Evolutionary conservation across 1,284 basidiomycete species (phyloP).

Genomic region (Rhodotorula sp.): DNA sequence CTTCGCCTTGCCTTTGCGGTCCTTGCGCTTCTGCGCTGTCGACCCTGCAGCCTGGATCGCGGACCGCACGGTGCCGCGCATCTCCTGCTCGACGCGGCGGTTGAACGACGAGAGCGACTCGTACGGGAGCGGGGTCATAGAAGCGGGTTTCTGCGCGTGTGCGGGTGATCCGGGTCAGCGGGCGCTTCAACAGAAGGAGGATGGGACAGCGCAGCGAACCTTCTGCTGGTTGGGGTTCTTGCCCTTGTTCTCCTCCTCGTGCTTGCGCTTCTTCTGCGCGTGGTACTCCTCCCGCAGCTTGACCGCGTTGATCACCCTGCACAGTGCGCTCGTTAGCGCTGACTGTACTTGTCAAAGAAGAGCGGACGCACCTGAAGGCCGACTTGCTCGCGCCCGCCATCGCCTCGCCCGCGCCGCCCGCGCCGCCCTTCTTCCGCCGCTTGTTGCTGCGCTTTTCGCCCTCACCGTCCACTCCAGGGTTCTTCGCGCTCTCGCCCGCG

Average conservation of each 20-base stretch:
- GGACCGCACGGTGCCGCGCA: conserved; percentile 28
- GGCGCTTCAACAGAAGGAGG: too few relatives aligned
- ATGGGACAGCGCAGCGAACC: background rate
- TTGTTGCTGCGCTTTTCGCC: conserved; percentile 27
- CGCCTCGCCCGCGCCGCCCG: background rate
- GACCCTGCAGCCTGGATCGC: conserved; percentile 33
- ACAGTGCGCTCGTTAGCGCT: background rate
- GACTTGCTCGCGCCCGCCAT: conserved; percentile 32
- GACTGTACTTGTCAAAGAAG: too few relatives aligned
- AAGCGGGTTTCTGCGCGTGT: conserved; percentile 4
- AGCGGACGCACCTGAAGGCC: conserved; percentile 24
- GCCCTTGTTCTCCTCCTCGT: conserved; percentile 29
- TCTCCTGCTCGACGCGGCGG: conserved; percentile 40
- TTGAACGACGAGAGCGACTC: conserved; percentile 41
- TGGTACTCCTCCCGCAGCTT: conserved; percentile 38
- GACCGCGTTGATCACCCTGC: conserved; percentile 38
- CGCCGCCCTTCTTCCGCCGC: conserved; percentile 12
- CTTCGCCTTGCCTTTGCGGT: conserved; percentile 30
- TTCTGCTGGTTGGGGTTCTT: conserved; percentile 24
- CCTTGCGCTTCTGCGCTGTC: conserved; percentile 29
- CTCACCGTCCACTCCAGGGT: background rate
- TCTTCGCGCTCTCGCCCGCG: background rate
- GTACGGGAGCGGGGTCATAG: conserved; percentile 33
- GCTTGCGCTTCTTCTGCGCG: conserved; percentile 38
- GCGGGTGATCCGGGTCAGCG: background rate